A percentile compares a stretch with the other conserved stretches of the same genome.
phyloP scores from a whole-genome alignment of 140 eudicot genomes.

The Oenanthe javanica region DNA sequence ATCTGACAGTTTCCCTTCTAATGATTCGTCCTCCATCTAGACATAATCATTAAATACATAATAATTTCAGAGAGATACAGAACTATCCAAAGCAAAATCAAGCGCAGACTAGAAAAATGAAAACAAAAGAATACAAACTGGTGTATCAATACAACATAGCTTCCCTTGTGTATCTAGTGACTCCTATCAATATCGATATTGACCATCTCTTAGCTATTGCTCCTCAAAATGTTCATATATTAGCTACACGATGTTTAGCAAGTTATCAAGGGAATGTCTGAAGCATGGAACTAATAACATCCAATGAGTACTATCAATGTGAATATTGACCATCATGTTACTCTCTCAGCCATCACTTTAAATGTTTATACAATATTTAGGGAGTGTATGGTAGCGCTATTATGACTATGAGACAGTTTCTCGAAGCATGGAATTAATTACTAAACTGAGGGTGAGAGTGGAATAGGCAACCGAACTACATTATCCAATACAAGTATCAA shows the following conservation, averaged over 20 bases:
- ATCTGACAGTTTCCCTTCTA: conserved; percentile 24
- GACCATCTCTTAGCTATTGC: not conserved
- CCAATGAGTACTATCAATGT: not conserved
- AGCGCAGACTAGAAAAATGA: not conserved
- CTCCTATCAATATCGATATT: not conserved
- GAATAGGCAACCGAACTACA: not conserved
- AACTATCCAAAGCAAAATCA: not conserved
- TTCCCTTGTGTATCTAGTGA: not conserved
- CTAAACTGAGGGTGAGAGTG: not conserved
- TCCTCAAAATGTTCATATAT: not conserved
- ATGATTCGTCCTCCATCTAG: conserved; percentile 24
- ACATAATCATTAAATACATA: conserved; percentile 8
- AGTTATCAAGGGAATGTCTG: not conserved
- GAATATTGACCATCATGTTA: not conserved
- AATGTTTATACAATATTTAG: not conserved
- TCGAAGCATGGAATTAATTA: not conserved
- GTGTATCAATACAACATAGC: not conserved
- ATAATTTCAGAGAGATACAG: not conserved
- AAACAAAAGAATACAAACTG: not conserved
- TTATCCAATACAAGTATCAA: not conserved
- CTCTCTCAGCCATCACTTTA: not conserved
- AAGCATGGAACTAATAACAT: not conserved
- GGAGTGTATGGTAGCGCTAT: not conserved
- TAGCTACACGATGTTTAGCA: not conserved
- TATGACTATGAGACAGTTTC: not conserved